phyloP scores from a whole-genome alignment of 2,329 filamentous ascomycete species.

The Colletotrichum sublineola region DNA sequence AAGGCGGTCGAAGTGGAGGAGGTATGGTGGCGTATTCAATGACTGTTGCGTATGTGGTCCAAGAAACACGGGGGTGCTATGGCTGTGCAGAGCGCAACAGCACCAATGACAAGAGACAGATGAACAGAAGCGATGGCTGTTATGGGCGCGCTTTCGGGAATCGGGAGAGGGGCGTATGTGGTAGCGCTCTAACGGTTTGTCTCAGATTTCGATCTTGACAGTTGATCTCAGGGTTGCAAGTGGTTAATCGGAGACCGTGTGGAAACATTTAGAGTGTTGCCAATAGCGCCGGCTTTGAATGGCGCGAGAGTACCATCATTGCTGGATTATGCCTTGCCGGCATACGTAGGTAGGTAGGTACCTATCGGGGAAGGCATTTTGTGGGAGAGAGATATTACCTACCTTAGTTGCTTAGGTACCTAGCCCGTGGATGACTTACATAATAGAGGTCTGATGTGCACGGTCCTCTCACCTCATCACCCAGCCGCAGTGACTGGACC shows the following conservation, averaged over 20 bases:
- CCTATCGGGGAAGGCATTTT: neutral
- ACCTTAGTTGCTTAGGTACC: no score
- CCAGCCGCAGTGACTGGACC: no score
- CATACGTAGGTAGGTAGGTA: no score
- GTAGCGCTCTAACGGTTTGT: conserved; percentile 28
- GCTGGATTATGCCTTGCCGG: neutral
- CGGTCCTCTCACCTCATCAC: neutral
- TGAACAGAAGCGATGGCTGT: neutral
- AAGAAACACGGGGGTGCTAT: conserved; percentile 1
- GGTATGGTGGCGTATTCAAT: conserved; percentile 8
- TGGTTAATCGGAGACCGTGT: neutral
- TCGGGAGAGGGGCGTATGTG: neutral
- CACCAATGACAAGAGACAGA: conserved; percentile 13
- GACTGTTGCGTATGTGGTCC: neutral
- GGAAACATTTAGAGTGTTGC: neutral
- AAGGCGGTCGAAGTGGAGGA: neutral
- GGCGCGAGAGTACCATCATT: neutral
- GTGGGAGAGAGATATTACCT: neutral
- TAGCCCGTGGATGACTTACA: neutral
- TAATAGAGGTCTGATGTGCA: neutral
- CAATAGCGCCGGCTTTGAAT: neutral
- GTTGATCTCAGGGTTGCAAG: conserved; percentile 2
- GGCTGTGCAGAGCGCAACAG: conserved; percentile 22
- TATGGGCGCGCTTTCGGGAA: neutral
- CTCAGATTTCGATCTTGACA: conserved; percentile 12